Conservation (phyloP, 345 rosid species). For the Dipteronia dyeriana region DNA sequence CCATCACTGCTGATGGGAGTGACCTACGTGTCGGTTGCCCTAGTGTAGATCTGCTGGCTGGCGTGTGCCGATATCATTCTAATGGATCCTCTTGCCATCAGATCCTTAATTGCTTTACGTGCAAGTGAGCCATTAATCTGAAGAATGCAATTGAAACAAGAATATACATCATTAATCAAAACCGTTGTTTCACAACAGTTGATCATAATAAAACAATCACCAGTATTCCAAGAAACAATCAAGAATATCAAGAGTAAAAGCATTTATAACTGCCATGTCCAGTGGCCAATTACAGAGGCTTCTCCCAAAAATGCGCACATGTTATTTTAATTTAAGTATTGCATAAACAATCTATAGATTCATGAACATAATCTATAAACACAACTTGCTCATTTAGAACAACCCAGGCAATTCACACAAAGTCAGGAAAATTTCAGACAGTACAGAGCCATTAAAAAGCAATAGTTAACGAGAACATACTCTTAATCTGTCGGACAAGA, state of each 20-base stretch:
- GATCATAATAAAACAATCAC: no score
- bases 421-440: not conserved
- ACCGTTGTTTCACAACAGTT: no score
- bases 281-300: not conserved
- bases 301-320: not conserved
- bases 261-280: not conserved
- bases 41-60: conserved; percentile 78
- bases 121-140: conserved; percentile 69
- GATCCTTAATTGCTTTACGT: conserved; percentile 64
- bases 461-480: conserved; percentile 17
- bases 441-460: not conserved
- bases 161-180: not conserved
- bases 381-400: not conserved
- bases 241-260: not conserved
- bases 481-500: conserved; percentile 58
- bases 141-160: not conserved
- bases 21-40: conserved; percentile 66
- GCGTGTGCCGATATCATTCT: conserved; percentile 68
- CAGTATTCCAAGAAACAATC: not conserved
- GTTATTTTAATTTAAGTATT: no score
- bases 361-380: no score
- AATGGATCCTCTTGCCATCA: conserved; percentile 68
- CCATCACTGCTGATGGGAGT: not conserved
- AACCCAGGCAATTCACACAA: not conserved
- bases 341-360: no score